A percentile compares a stretch with the other conserved stretches of the same genome.
Conservation (phyloP, 225 moss, liverwort and hornwort species). For the Marchantia polymorpha region DNA sequence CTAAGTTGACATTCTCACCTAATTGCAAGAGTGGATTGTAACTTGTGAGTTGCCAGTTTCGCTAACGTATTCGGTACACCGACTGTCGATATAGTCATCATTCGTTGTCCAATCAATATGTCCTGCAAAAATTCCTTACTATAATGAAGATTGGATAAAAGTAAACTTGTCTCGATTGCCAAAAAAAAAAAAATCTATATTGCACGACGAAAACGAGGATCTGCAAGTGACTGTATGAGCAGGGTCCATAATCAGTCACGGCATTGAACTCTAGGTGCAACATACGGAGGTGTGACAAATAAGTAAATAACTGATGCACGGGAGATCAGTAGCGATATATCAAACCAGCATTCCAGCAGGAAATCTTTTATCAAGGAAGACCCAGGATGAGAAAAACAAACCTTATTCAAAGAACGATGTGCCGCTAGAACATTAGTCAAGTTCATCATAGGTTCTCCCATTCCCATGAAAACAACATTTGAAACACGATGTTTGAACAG, state of each 20-base stretch:
- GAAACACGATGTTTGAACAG: constrained; percentile 77
- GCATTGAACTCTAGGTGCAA: too few species aligned
- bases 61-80: constrained; percentile 94
- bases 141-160: not conserved
- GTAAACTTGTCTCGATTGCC: not conserved
- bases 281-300: too few species aligned
- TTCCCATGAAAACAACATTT: constrained; percentile 99
- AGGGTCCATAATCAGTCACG: not conserved
- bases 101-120: constrained; percentile 84
- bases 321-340: too few species aligned
- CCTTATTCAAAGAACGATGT: constrained; percentile 79
- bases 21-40: constrained; percentile 90
- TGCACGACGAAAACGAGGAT: not conserved
- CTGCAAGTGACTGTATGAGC: not conserved
- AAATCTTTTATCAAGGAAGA: not conserved
- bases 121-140: constrained; percentile 43
- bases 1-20: constrained; percentile 44
- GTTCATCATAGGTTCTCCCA: constrained; percentile 99
- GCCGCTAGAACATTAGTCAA: constrained; percentile 69
- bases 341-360: too few species aligned
- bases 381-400: constrained; percentile 15
- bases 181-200: not conserved
- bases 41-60: constrained; percentile 81
- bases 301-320: too few species aligned
- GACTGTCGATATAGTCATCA: constrained; percentile 99